Conservation (phyloP, 164 flowering plant genomes). For the Dillenia suffruticosa region DNA sequence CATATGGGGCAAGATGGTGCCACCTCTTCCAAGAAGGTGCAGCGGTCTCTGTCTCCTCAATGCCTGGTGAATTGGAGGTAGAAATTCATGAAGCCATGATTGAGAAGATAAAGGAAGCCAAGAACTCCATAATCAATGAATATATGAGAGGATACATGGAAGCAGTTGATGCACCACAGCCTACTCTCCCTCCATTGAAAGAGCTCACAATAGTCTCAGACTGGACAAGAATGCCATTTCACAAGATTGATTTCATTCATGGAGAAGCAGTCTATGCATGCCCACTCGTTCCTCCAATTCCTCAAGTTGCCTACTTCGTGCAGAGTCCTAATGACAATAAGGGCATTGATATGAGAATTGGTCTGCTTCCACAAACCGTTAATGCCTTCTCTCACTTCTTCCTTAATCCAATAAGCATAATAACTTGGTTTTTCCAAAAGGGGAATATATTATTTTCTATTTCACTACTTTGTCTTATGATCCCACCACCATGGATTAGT, state of each 20-base stretch:
- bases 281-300: constrained; percentile 38
- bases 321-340: constrained; percentile 30
- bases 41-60: constrained; percentile 34
- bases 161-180: constrained; percentile 35
- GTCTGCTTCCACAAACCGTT: constrained; percentile 14
- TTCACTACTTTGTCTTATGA: background rate
- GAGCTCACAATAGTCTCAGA: constrained; percentile 49
- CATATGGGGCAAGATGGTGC: constrained; percentile 36
- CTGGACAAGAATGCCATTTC: constrained; percentile 49
- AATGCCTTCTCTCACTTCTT: constrained; percentile 34
- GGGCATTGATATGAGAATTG: constrained; percentile 19
- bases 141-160: constrained; percentile 34
- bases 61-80: constrained; percentile 30
- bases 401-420: constrained; percentile 9
- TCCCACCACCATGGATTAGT: background rate
- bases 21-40: constrained; percentile 35
- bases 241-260: constrained; percentile 27
- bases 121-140: constrained; percentile 24
- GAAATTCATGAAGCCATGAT: constrained; percentile 17
- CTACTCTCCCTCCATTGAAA: constrained; percentile 35
- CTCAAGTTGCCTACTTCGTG: constrained; percentile 48
- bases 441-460: background rate
- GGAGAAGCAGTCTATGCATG: constrained; percentile 32
- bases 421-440: background rate
- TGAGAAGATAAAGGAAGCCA: constrained; percentile 39